Evolutionary conservation across 164 flowering plant genomes (phyloP).

Genomic region (Nelumbo lutea): DNA sequence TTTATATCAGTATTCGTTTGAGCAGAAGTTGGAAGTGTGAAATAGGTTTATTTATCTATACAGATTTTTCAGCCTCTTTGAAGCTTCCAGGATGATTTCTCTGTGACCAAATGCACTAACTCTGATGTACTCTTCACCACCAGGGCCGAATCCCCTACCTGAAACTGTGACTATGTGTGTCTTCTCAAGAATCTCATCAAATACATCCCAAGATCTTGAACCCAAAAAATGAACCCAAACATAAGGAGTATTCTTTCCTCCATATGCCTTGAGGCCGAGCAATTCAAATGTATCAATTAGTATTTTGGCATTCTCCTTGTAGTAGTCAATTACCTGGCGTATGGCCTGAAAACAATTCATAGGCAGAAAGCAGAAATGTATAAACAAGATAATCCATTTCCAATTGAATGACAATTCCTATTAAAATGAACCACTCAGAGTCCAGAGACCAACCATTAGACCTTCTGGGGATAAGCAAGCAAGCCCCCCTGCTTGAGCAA

Average conservation of each 20-base stretch:
- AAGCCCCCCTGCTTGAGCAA: conserved; percentile 71
- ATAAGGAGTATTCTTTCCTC: conserved; percentile 84
- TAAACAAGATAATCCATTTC: background rate
- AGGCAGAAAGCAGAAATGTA: background rate
- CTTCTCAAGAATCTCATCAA: conserved; percentile 61
- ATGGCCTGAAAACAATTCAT: conserved; percentile 40
- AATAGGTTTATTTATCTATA: conserved; percentile 6
- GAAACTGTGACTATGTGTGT: conserved; percentile 71
- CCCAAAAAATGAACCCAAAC: conserved; percentile 87
- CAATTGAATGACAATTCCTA: background rate
- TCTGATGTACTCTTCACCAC: conserved; percentile 66
- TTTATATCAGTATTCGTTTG: no score
- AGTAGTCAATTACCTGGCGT: conserved; percentile 36
- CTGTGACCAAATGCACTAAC: conserved; percentile 69
- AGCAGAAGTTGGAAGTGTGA: background rate
- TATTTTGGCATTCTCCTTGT: conserved; percentile 69
- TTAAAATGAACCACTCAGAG: background rate
- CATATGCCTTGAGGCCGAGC: conserved; percentile 58
- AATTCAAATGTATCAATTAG: conserved; percentile 46
- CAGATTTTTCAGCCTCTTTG: conserved; percentile 40
- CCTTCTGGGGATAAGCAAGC: conserved; percentile 70
- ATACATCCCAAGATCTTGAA: conserved; percentile 69
- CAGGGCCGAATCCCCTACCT: conserved; percentile 84
- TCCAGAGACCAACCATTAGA: conserved; percentile 30
- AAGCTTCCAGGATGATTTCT: conserved; percentile 65